A percentile compares a stretch with the other conserved stretches of the same genome.
Conservation (phyloP, 441 rosid species). For the Euphorbia corollata region DNA sequence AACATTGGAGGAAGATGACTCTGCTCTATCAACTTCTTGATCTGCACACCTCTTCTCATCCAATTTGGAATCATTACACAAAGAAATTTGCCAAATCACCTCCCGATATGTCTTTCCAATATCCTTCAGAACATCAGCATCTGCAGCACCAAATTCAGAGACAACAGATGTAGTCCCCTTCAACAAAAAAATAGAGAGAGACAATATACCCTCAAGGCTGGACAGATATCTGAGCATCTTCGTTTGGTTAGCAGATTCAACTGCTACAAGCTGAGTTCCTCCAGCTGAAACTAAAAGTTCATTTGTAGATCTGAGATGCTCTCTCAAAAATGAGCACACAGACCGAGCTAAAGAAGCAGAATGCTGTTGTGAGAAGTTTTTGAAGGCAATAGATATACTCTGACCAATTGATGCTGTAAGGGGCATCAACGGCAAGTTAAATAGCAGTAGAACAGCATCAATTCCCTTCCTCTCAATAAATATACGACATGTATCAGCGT, state of each 20-base stretch:
- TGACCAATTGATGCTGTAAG: slow-evolving; percentile 73
- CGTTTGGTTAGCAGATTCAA: slow-evolving; percentile 49
- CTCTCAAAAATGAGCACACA: slow-evolving; percentile 70
- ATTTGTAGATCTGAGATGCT: slow-evolving; percentile 59
- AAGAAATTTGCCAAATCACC: slow-evolving; percentile 79
- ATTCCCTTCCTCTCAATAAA: slow-evolving; percentile 94
- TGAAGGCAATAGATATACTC: slow-evolving; percentile 74
- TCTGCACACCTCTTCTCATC: slow-evolving; percentile 57
- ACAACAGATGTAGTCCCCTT: slow-evolving; percentile 69
- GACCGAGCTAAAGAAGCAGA: slow-evolving; percentile 74
- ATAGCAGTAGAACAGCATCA: slow-evolving; percentile 71
- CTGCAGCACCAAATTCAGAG: slow-evolving; percentile 77
- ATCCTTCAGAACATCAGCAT: slow-evolving; percentile 88
- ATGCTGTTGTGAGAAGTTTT: slow-evolving; percentile 89
- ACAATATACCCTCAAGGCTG: slow-evolving; percentile 69
- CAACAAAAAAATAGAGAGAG: slow-evolving; percentile 74
- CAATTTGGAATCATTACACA: slow-evolving; percentile 61
- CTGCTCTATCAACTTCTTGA: slow-evolving; percentile 50
- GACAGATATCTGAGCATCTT: slow-evolving; percentile 62
- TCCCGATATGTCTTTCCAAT: slow-evolving; percentile 70
- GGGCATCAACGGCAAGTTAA: slow-evolving; percentile 78
- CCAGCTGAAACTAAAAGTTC: slow-evolving; percentile 48
- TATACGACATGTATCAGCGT: slow-evolving; percentile 85
- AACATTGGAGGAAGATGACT: slow-evolving; percentile 51
- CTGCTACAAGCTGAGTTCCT: slow-evolving; percentile 53